Evolutionary conservation across 192 early-diverging fungal species (phyloP).

Genomic region (Linnemannia elongata): DNA sequence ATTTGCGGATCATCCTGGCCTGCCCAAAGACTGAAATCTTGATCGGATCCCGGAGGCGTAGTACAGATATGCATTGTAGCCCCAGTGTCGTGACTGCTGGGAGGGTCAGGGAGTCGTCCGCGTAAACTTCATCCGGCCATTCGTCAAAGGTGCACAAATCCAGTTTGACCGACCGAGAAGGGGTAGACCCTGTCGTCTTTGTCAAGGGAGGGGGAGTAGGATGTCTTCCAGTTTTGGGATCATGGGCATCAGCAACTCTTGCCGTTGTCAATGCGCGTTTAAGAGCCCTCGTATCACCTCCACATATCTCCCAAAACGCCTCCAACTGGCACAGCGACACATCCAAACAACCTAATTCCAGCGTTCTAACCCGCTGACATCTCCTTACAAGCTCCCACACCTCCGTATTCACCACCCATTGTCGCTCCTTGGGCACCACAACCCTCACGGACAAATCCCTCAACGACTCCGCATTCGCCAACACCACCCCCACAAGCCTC

Average conservation of each 20-base stretch:
- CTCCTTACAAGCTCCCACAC: not conserved
- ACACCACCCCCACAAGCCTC: not conserved
- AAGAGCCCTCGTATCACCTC: not conserved
- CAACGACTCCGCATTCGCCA: not conserved
- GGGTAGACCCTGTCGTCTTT: not conserved
- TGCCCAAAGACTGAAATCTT: not conserved
- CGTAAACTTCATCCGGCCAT: not conserved
- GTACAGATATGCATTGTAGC: not conserved
- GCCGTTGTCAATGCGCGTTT: too few relatives aligned
- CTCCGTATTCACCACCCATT: not conserved
- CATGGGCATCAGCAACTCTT: too few relatives aligned
- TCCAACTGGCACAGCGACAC: not conserved
- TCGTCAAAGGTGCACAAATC: not conserved
- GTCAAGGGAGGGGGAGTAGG: too few relatives aligned
- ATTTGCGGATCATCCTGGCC: not conserved
- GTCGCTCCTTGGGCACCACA: not conserved
- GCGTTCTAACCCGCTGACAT: not conserved
- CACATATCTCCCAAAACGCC: not conserved
- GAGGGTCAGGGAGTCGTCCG: not conserved
- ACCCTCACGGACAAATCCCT: not conserved
- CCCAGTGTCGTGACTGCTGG: not conserved
- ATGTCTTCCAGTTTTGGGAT: too few relatives aligned
- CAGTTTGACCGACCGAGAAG: not conserved
- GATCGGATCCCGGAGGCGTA: not conserved
- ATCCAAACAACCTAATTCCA: not conserved